Evolutionary conservation across 352 stramenopile genomes (phyloP), one percentile per base, ranked within the genome.

Genomic region (Pythium pyrilobum): DNA sequence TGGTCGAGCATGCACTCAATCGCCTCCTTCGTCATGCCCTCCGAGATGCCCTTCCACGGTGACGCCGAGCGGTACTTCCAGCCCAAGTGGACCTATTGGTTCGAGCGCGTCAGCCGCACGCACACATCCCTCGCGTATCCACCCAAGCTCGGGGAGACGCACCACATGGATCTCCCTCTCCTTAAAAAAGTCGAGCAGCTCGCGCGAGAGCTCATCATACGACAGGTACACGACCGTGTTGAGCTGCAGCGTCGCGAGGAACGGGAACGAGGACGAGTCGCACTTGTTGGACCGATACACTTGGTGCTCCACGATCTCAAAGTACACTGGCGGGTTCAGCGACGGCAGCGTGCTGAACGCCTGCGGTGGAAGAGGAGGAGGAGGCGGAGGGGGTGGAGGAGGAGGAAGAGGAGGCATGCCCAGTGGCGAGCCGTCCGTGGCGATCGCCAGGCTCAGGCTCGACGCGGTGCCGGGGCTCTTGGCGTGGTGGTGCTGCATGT

Each of bases 271-370:
- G 25, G 80, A 89, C 48, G 77, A 66, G 56, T 94, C 83, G 66
- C 80, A 94, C 55, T 91, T 94, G 76, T 94, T 94, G 55, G 77
- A 89, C 36, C 77, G 75, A 42, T 87, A 94, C 16, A 94, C 83
- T 43, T 84, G 71, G 54, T 89, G 74, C 59, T 92, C 83, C 39
- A 94, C 83, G 55, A 94, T 91, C 67, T 91, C 83, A 54, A 92
- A 94, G 74, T 87, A 94, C 52, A 88, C 67, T 54, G 83, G 83
- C 47, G 83, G 81, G 59, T 92, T 94, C 58, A 91, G 64, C 24
- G 80, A 87, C 47, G 80, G 79, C 52, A 92, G 67, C 58, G 75
- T 81, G 28, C 60, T 67, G 34, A 84, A 78, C 34, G 74, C 58
- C 23, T 69, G 59, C 21, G 65, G 54, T 25, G 62, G 46, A 0